Percentiles rank a stretch among this genome's conserved stretches.
Evolutionary conservation across 2,329 filamentous ascomycete genomes (phyloP).

Genomic region (Ophiobolus disseminans): DNA sequence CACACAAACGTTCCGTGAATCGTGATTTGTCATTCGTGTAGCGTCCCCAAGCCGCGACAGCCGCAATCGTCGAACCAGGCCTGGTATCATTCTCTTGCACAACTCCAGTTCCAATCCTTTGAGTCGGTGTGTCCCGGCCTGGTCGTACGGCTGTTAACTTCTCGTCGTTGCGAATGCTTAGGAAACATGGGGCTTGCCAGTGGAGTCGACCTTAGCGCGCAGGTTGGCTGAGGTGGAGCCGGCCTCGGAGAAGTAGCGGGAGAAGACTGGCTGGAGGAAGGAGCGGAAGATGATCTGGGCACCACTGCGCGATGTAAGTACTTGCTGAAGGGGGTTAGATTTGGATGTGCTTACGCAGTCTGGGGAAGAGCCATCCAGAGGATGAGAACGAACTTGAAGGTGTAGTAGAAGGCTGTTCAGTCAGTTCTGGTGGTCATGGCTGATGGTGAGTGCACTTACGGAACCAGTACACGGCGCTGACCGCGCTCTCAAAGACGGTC

Average conservation of each 20-base stretch:
- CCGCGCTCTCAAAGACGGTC: constrained; percentile 81
- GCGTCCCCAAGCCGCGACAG: constrained; percentile 39
- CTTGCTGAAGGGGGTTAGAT: neutral
- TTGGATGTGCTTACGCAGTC: constrained; percentile 74
- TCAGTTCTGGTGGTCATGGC: constrained; percentile 15
- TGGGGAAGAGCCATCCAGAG: constrained; percentile 97
- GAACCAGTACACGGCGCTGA: constrained; percentile 92
- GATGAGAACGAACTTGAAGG: constrained; percentile 98
- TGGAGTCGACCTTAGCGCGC: constrained; percentile 83
- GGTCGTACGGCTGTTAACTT: constrained; percentile 37
- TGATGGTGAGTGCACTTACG: constrained; percentile 49
- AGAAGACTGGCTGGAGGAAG: constrained; percentile 88
- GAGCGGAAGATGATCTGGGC: constrained; percentile 97
- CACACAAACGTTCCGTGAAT: constrained; percentile 25
- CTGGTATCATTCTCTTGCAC: neutral
- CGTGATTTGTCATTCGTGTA: constrained; percentile 29
- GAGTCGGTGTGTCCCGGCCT: constrained; percentile 18
- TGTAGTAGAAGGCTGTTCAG: constrained; percentile 87
- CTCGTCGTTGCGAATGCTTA: constrained; percentile 26
- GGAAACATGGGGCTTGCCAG: constrained; percentile 51
- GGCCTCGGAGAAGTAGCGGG: constrained; percentile 81
- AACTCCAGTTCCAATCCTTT: neutral
- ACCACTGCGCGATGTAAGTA: constrained; percentile 65
- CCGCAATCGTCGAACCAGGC: constrained; percentile 30
- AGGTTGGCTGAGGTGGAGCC: constrained; percentile 84